Evolutionary conservation across 305 asterid species (phyloP).

Genomic region (Ilex paraguariensis): DNA sequence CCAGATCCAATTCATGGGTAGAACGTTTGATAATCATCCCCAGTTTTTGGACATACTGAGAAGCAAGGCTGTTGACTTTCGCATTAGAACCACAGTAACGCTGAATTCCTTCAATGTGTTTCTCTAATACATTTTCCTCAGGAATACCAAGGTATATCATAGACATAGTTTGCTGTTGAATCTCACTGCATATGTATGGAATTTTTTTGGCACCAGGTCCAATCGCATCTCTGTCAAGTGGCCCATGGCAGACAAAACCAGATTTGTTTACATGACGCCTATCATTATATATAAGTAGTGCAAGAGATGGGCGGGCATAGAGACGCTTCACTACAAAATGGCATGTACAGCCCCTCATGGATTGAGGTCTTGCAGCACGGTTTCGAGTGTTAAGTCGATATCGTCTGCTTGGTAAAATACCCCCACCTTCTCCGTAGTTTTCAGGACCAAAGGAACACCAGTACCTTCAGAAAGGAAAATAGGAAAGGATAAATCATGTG

Average conservation of each 20-base stretch:
- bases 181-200: conserved; percentile 81
- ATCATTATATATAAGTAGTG: conserved; percentile 73
- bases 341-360: conserved; percentile 96
- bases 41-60: conserved; percentile 87
- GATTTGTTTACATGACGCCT: conserved; percentile 87
- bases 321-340: conserved; percentile 90
- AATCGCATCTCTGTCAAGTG: conserved; percentile 91
- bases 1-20: conserved; percentile 89
- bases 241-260: conserved; percentile 91
- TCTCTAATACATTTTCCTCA: conserved; percentile 88
- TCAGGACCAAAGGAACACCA: conserved; percentile 99
- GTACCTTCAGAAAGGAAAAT: conserved; percentile 42
- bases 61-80: conserved; percentile 63
- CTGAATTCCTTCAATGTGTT: conserved; percentile 91
- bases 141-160: conserved; percentile 98
- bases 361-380: conserved; percentile 98
- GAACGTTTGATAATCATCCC: conserved; percentile 93
- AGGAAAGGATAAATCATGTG: conserved; percentile 10
- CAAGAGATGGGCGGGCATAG: conserved; percentile 72
- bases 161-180: conserved; percentile 97
- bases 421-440: conserved; percentile 96
- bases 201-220: conserved; percentile 94
- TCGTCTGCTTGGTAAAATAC: conserved; percentile 84
- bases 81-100: conserved; percentile 83
- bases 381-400: conserved; percentile 86